Evolutionary conservation across 1,284 basidiomycete species (phyloP), one percentile per base, ranked within the genome.

Genomic region (Cutaneotrichosporon curvatum): DNA sequence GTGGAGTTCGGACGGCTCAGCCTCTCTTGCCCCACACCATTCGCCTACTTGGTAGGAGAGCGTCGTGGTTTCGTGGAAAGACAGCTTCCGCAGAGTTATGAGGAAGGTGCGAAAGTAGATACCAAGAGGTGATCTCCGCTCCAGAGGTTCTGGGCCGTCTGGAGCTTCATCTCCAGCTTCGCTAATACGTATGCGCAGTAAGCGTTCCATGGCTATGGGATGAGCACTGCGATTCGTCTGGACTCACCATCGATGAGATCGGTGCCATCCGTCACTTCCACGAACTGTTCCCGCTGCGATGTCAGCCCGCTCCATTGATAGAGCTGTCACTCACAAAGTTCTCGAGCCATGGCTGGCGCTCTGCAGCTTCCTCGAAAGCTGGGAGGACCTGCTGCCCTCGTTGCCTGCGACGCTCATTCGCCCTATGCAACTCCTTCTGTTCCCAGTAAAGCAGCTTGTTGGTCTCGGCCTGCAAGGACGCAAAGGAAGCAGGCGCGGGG

Each of bases 101-200:
- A 63, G 34, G 6, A 68, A 33, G 1, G 48, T 48, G 22, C 69
- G 59, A n/a, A 63, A 53, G 50, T 63, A 68, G 4, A 68, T 56
- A 2, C 67, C 69, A 6, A 70, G 44, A 0, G 65, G 64, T 4
- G 65, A 67, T 3, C 59, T 56, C 1, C 65, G 57, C 37, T 69
- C 52, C 9, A 54, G 38, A 12, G 52, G 52, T 15, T 54, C 52
- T n/a, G 33, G 31, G 0, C 25, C 37, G n/a, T 51, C 48, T 2
- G 48, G 37, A 16, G 37, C 23, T 23, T 67, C 63, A 10, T 60
- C 60, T n/a, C 55, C 55, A 18, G 58, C 55, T 18, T 61, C 61
- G 42, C 60, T 61, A 40, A 67, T 55, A 22, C 61, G 49, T 9
- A 59, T 57, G 15, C 58, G 44, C 11, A 67, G 40, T 31, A 62